Base-by-base conservation (phyloP, 2,329 filamentous ascomycete species). In the Myriosclerotinia duriaeana region DNA sequence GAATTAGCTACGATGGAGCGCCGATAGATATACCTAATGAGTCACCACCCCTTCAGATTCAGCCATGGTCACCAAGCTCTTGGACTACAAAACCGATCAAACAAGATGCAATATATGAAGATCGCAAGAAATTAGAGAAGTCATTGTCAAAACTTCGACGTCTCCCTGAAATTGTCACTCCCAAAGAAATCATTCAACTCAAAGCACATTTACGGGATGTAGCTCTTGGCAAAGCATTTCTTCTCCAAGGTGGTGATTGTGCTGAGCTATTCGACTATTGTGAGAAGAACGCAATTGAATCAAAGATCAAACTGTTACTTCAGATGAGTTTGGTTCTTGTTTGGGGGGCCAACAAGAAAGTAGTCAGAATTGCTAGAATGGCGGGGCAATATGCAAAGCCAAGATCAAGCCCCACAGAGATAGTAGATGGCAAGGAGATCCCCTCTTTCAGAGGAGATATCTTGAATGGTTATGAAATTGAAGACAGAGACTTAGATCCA, bases 191-290 rank as follows among this genome's bases (percentile, higher is more conserved):
- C 75, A 83, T 86, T 72, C 89, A 87, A 70, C 84, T 99, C 64
- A 93, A 93, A 76, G 83, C 86, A 63, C 89, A 87, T 73, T 84
- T 99, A 30, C 87, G 87, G 67, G 92, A 97, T 80, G 95, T 96
- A 7, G 95, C 95, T 6, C 82, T 90, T 46, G 95, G 95, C 44
- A 93, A 94, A 71, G 92, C 94, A 15, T 98, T 99, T 77, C 83
- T 99, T 12, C 86, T 99, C 5, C 95, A 99, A 80, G 95, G 95
- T 68, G 95, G 94, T 69, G 95, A 99, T 80, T 99, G 95, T 76
- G 95, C 95, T 20, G 95, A 99, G 81, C 85, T 98, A 12, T 99
- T 99, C 75, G 92, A 95, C 78, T 99, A 99, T 82, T 99, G 95
- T 79, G 89, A 91, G 73, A 89, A 93, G 77, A 85, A 86, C 17